These are phyloP conservation scores for Ogataea methanolica DNA, from an alignment of 805 yeast species.

Conservation along the genomic window DNA sequence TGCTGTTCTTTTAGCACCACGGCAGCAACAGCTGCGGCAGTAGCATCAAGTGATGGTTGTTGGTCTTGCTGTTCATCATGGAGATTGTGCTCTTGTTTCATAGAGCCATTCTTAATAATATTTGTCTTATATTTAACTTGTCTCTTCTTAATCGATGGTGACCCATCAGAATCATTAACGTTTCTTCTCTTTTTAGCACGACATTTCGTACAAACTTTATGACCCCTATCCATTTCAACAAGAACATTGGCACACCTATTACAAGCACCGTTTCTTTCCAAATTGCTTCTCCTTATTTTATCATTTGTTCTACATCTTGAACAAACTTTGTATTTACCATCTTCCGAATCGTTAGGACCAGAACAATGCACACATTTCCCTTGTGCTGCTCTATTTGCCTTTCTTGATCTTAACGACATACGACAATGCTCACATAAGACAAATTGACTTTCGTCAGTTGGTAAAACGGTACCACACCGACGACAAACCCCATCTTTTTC, in stretches of 20 bases:
- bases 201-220: slow-evolving; percentile 54
- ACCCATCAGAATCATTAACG: background rate
- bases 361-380: slow-evolving; percentile 70
- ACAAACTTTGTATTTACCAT: slow-evolving; percentile 57
- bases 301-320: slow-evolving; percentile 59
- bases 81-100: background rate
- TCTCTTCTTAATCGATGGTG: background rate
- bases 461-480: slow-evolving; percentile 55
- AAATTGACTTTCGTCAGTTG: slow-evolving; percentile 44
- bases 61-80: background rate
- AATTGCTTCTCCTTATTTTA: slow-evolving; percentile 47
- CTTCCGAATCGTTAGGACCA: slow-evolving; percentile 46
- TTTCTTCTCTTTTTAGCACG: slow-evolving; percentile 46
- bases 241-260: slow-evolving; percentile 55
- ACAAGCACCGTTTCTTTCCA: slow-evolving; percentile 57
- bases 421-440: slow-evolving; percentile 62
- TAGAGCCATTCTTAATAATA: too few relatives aligned
- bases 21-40: too few relatives aligned
- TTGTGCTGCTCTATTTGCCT: slow-evolving; percentile 53
- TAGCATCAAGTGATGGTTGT: too few relatives aligned
- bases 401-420: slow-evolving; percentile 46
- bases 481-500: slow-evolving; percentile 59
- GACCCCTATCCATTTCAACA: slow-evolving; percentile 43
- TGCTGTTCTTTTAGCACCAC: background rate
- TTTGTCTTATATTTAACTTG: background rate